Percentiles rank a stretch among this genome's conserved stretches.
Conservation (phyloP, 352 stramenopile genomes). For the Phytopythium ostracodes region DNA sequence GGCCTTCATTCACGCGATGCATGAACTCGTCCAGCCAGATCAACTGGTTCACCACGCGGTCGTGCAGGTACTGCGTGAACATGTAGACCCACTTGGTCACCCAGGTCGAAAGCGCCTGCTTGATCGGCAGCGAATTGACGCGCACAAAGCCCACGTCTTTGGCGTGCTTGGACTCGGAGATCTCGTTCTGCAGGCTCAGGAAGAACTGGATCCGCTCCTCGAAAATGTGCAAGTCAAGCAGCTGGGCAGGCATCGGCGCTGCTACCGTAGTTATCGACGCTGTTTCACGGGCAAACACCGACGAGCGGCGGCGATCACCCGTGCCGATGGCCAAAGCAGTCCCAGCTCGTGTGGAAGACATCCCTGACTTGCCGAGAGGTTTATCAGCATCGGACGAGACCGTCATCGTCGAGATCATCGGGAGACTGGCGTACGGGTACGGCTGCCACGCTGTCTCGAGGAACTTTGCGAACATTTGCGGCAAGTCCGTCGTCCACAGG, state of each 20-base stretch:
- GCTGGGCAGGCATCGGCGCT: conserved; percentile 59
- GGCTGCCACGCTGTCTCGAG: conserved; percentile 59
- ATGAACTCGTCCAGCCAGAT: conserved; percentile 89
- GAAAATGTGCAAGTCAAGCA: conserved; percentile 81
- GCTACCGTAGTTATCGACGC: conserved; percentile 16
- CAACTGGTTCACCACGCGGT: conserved; percentile 83
- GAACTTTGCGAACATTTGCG: conserved; percentile 87
- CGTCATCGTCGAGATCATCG: neutral
- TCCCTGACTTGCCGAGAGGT: too few species aligned
- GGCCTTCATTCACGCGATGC: conserved; percentile 55
- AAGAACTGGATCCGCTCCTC: conserved; percentile 91
- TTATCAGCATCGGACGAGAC: neutral
- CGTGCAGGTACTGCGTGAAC: conserved; percentile 92
- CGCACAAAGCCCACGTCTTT: conserved; percentile 90
- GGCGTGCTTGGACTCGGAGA: conserved; percentile 81
- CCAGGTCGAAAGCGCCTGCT: conserved; percentile 92
- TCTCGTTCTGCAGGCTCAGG: conserved; percentile 84
- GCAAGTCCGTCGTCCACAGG: conserved; percentile 88
- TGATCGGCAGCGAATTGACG: conserved; percentile 93
- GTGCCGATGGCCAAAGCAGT: neutral
- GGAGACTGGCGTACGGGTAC: conserved; percentile 22
- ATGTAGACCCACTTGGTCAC: conserved; percentile 95
- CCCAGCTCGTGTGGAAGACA: neutral
- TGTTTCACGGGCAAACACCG: neutral
- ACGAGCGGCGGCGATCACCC: neutral